A percentile compares a stretch with the other conserved stretches of the same genome.
phyloP scores from a whole-genome alignment of 164 flowering plant species.

The Santalum album region DNA sequence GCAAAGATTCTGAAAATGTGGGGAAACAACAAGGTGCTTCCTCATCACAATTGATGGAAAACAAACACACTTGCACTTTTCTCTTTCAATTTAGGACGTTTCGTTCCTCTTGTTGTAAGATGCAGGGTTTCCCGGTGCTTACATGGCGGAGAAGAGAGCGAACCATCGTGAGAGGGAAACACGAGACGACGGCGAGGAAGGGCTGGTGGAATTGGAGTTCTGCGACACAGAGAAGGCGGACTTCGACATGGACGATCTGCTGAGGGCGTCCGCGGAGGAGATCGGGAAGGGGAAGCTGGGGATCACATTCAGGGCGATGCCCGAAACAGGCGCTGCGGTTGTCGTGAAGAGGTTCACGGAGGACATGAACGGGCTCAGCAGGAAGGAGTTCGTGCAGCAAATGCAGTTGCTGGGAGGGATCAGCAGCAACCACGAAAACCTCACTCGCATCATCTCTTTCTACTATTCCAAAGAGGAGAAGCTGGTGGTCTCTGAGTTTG shows the following conservation, averaged over 20 bases:
- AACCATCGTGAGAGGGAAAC: slow-evolving; percentile 9
- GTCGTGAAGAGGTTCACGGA: slow-evolving; percentile 44
- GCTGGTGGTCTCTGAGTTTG: slow-evolving; percentile 43
- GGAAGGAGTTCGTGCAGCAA: slow-evolving; percentile 43
- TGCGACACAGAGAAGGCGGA: slow-evolving; percentile 25
- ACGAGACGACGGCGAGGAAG: slow-evolving; percentile 23
- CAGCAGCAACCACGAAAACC: slow-evolving; percentile 36
- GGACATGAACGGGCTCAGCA: slow-evolving; percentile 27
- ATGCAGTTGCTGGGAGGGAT: slow-evolving; percentile 46
- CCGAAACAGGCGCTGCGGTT: slow-evolving; percentile 38
- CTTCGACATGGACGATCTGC: slow-evolving; percentile 56
- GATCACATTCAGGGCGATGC: slow-evolving; percentile 36
- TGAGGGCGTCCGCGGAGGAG: slow-evolving; percentile 48
- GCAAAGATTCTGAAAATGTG: slow-evolving; percentile 5
- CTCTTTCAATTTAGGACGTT: not conserved
- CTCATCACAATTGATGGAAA: no score
- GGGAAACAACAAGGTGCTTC: no score
- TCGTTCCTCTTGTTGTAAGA: not conserved
- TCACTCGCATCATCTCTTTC: slow-evolving; percentile 37
- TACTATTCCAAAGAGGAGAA: slow-evolving; percentile 53
- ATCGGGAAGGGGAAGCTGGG: slow-evolving; percentile 53
- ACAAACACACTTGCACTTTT: not conserved
- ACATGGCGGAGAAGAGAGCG: slow-evolving; percentile 13
- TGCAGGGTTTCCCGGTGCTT: slow-evolving; percentile 10
- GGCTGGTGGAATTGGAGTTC: slow-evolving; percentile 28